phyloP scores from a whole-genome alignment of 192 early-diverging fungal genomes.

The Borealophlyctis nickersoniae region DNA sequence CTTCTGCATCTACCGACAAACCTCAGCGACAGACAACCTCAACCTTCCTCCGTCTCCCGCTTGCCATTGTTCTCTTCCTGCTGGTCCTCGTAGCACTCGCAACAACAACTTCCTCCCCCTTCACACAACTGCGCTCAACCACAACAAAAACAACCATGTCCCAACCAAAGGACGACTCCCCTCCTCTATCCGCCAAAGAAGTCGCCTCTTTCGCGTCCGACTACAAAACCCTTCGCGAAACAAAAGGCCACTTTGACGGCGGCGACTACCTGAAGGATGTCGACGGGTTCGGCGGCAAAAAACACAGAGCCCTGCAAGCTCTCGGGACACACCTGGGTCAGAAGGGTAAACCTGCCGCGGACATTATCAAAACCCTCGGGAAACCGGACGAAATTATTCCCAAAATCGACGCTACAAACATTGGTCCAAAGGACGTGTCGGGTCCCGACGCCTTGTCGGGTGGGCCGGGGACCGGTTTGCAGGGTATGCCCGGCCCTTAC shows the following conservation, averaged over 20 bases:
- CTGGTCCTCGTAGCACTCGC: too few relatives aligned
- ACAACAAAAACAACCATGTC: too few relatives aligned
- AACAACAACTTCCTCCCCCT: too few relatives aligned
- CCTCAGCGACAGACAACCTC: too few relatives aligned
- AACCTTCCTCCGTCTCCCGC: too few relatives aligned
- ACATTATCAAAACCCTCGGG: slow-evolving; percentile 21
- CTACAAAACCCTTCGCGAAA: slow-evolving; percentile 20
- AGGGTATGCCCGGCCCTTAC: slow-evolving; percentile 21
- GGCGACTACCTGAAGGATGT: slow-evolving; percentile 27
- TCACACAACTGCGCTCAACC: too few relatives aligned
- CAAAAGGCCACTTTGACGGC: slow-evolving; percentile 29
- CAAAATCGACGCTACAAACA: slow-evolving; percentile 23
- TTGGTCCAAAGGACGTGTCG: slow-evolving; percentile 20
- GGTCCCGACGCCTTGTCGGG: slow-evolving; percentile 17
- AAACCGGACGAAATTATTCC: slow-evolving; percentile 29
- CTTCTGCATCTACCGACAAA: too few relatives aligned
- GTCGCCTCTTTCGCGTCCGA: slow-evolving; percentile 11
- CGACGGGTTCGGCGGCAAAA: slow-evolving; percentile 23
- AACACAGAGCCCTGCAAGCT: slow-evolving; percentile 22
- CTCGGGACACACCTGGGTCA: slow-evolving; percentile 5
- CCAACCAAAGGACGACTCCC: too few relatives aligned
- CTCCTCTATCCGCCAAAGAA: too few relatives aligned
- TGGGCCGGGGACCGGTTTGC: slow-evolving; percentile 5
- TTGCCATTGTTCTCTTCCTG: too few relatives aligned
- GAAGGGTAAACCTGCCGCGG: slow-evolving; percentile 4